Evolutionary conservation across 169 alveolate genomes (phyloP).

Genomic region (Eimeria tenella): DNA sequence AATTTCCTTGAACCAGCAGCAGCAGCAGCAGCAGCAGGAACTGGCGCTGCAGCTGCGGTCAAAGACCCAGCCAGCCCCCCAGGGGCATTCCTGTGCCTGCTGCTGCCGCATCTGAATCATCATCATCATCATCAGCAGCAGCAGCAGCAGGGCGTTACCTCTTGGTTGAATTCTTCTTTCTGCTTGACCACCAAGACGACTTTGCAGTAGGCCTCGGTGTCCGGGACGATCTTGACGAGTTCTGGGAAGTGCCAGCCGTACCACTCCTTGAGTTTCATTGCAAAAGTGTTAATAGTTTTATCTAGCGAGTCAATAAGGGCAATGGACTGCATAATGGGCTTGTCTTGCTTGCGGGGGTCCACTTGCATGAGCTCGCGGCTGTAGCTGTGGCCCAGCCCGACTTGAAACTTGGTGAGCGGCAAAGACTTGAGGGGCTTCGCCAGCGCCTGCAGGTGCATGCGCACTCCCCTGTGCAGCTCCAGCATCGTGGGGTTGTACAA

Average conservation of each 20-base stretch:
- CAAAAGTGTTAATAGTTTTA: slow-evolving; percentile 95
- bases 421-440: slow-evolving; percentile 53
- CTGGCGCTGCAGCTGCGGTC: background rate
- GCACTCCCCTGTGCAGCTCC: slow-evolving; percentile 75
- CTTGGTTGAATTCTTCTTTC: slow-evolving; percentile 47
- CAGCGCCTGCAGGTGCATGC: slow-evolving; percentile 74
- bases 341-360: slow-evolving; percentile 98
- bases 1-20: no score
- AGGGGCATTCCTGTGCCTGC: background rate
- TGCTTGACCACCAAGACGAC: slow-evolving; percentile 78
- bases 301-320: slow-evolving; percentile 96
- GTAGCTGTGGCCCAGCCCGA: slow-evolving; percentile 87
- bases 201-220: slow-evolving; percentile 80
- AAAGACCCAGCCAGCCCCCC: background rate
- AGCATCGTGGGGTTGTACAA: slow-evolving; percentile 32
- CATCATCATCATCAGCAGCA: background rate
- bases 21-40: background rate
- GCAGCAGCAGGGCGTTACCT: slow-evolving; percentile 24
- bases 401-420: slow-evolving; percentile 75
- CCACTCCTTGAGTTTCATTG: slow-evolving; percentile 95
- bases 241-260: slow-evolving; percentile 99
- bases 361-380: slow-evolving; percentile 95
- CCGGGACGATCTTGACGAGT: slow-evolving; percentile 96
- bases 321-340: slow-evolving; percentile 97
- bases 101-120: background rate